Percentiles rank a stretch among this genome's conserved stretches.
Conservation (phyloP, 2,329 filamentous ascomycete genomes). For the Fusarium praegraminearum region DNA sequence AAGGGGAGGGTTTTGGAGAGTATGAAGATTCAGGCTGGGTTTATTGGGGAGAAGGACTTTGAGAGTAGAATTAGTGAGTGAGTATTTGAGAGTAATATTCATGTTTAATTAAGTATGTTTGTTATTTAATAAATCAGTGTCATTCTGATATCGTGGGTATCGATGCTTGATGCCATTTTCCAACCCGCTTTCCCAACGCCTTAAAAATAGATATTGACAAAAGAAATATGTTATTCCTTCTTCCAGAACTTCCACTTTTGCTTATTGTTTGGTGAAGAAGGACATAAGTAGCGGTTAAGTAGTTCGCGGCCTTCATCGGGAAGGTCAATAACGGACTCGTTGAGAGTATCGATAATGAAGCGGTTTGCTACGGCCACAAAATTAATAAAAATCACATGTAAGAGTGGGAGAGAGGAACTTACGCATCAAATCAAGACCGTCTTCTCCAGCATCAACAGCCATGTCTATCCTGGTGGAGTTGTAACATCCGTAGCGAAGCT, state of each 20-base stretch:
- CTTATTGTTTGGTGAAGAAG: constrained; percentile 29
- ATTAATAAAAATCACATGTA: constrained; percentile 3
- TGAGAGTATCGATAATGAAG: constrained; percentile 57
- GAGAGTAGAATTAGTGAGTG: constrained; percentile 28
- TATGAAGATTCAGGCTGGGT: constrained; percentile 77
- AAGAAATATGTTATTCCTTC: constrained; percentile 31
- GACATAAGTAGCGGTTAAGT: constrained; percentile 50
- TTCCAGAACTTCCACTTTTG: constrained; percentile 50
- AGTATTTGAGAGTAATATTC: background rate
- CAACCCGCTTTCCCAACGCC: constrained; percentile 6
- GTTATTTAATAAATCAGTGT: constrained; percentile 10
- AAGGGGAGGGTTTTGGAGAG: constrained; percentile 78
- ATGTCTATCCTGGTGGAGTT: constrained; percentile 63
- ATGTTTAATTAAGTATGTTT: background rate
- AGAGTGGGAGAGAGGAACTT: constrained; percentile 38
- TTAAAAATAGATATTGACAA: background rate
- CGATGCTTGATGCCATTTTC: constrained; percentile 13
- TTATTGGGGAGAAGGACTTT: constrained; percentile 59
- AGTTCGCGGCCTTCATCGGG: constrained; percentile 54
- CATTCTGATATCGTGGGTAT: constrained; percentile 43
- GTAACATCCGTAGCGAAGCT: constrained; percentile 62
- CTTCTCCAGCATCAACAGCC: constrained; percentile 57
- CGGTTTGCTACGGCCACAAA: constrained; percentile 49
- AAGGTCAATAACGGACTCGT: constrained; percentile 54
- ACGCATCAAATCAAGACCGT: constrained; percentile 59